Percentiles rank a stretch among this genome's conserved stretches.
phyloP scores from a whole-genome alignment of 129 eudicot genomes.

The Flaveria sonorensis region DNA sequence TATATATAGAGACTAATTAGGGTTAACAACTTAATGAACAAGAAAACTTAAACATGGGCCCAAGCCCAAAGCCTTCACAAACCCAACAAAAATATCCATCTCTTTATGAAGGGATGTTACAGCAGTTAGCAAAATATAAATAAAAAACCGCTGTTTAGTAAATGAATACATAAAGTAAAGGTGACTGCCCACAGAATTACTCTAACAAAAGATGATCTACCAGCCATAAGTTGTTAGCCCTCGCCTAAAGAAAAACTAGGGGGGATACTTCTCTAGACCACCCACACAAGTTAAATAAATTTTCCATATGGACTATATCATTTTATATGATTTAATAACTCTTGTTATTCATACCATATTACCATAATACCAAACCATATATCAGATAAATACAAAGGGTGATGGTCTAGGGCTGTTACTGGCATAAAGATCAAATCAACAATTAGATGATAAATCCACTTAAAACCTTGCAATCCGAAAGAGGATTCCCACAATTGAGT shows the following conservation, averaged over 20 bases:
- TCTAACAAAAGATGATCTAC: background rate
- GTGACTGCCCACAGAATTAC: background rate
- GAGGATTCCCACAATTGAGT: background rate
- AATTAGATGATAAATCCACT: background rate
- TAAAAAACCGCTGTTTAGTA: background rate
- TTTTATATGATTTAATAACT: background rate
- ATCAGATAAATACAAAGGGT: background rate
- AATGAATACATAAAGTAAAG: background rate
- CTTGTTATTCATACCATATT: conserved; percentile 12
- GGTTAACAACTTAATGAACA: no score
- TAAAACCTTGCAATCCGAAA: conserved; percentile 8
- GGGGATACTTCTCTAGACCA: background rate
- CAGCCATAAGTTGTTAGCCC: background rate
- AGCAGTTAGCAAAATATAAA: background rate
- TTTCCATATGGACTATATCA: conserved; percentile 4
- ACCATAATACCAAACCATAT: background rate
- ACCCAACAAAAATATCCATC: background rate
- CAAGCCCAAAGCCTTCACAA: no score
- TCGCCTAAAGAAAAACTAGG: no score
- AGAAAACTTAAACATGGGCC: no score
- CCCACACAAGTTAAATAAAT: background rate
- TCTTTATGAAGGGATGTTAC: background rate
- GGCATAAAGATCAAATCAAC: conserved; percentile 5
- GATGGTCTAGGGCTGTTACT: conserved; percentile 8
- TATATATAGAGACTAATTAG: no score